Evolutionary conservation across 2,329 filamentous ascomycete species (phyloP).

Genomic region (Aspergillus sp.): DNA sequence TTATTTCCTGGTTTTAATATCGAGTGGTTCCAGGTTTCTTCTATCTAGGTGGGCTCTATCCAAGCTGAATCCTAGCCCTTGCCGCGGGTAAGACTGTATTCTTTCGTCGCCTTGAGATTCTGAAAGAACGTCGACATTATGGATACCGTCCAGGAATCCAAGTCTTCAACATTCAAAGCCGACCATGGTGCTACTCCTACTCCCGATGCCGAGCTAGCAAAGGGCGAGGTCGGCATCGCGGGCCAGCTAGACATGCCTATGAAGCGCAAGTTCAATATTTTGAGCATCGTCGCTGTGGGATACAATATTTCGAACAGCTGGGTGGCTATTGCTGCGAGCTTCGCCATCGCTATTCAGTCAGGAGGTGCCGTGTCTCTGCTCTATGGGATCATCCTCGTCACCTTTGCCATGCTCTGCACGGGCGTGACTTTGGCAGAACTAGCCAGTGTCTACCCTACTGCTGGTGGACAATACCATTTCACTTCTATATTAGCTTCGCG

Average conservation of each 20-base stretch:
- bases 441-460: conserved; percentile 1
- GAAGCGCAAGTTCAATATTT: conserved; percentile 24
- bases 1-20: conserved; percentile 1
- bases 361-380: conserved; percentile 22
- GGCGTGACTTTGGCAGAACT: conserved; percentile 3
- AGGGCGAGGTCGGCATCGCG: conserved; percentile 19
- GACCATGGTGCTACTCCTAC: conserved; percentile 1
- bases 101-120: background rate
- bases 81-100: background rate
- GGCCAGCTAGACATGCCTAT: conserved; percentile 19
- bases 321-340: conserved; percentile 26
- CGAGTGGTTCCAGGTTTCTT: background rate
- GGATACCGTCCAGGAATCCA: conserved; percentile 11
- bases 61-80: background rate
- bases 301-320: conserved; percentile 28
- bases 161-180: conserved; percentile 6
- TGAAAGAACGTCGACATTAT: conserved; percentile 1
- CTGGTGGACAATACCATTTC: conserved; percentile 7
- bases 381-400: conserved; percentile 23
- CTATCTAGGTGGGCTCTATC: background rate
- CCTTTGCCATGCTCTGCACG: conserved; percentile 18
- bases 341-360: conserved; percentile 24
- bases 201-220: conserved; percentile 18
- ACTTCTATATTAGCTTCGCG: conserved; percentile 13
- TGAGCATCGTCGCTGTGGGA: conserved; percentile 24